A percentile compares a stretch with the other conserved stretches of the same genome.
Evolutionary conservation across 140 eudicot genomes (phyloP).

Genomic region (Erigeron philadelphicus): DNA sequence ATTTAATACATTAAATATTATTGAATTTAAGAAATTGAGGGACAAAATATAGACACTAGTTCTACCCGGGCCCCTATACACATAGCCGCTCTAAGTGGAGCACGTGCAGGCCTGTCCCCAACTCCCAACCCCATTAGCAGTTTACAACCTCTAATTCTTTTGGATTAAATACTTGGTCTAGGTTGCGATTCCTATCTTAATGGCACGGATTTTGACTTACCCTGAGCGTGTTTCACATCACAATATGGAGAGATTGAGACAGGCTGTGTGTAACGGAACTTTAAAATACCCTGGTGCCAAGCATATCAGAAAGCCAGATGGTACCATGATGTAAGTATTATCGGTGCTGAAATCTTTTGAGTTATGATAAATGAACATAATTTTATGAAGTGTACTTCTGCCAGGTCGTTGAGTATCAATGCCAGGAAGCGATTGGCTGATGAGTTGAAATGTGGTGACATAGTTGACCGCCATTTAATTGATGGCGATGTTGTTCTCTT

Average conservation of each 20-base stretch:
- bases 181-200: constrained; percentile 84
- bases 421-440: constrained; percentile 72
- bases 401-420: constrained; percentile 55
- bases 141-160: constrained; percentile 2
- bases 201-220: constrained; percentile 80
- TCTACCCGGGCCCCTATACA: not conserved
- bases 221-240: constrained; percentile 92
- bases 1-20: not conserved
- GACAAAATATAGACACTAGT: not conserved
- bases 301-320: constrained; percentile 62
- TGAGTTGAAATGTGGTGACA: constrained; percentile 68
- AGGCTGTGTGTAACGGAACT: constrained; percentile 84
- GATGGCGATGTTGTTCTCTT: constrained; percentile 89
- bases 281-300: constrained; percentile 92
- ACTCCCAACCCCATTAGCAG: not conserved
- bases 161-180: constrained; percentile 27
- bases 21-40: not conserved
- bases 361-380: constrained; percentile 11
- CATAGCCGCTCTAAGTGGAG: not conserved
- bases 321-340: constrained; percentile 56
- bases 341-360: not conserved
- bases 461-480: constrained; percentile 81
- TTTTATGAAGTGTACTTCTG: constrained; percentile 19
- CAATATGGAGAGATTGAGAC: constrained; percentile 83
- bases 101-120: not conserved